These are phyloP conservation scores for Dichotomocladium elegans DNA, from an alignment of 371 early-diverging fungal genomes.

Conservation along the genomic window DNA sequence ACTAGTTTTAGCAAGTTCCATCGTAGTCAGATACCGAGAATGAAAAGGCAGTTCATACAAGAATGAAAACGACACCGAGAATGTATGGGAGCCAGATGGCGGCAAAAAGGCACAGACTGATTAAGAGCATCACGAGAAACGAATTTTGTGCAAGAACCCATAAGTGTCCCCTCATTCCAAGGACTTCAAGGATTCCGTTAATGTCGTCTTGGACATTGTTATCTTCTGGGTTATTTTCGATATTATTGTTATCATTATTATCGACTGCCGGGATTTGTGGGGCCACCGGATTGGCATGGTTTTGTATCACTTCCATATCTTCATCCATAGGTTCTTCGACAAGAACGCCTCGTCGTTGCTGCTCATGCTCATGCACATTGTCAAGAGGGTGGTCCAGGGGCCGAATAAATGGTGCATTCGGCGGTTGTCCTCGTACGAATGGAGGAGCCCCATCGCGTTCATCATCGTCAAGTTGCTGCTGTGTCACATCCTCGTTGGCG, in stretches of 20 bases:
- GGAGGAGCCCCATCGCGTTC: background rate
- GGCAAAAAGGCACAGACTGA: conserved; percentile 64
- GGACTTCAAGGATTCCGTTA: conserved; percentile 77
- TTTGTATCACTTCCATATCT: background rate
- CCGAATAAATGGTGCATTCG: conserved; percentile 5
- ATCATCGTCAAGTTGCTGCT: conserved; percentile 1
- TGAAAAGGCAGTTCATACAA: conserved; percentile 3
- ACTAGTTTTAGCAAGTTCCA: no score
- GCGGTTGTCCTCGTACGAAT: conserved; percentile 1
- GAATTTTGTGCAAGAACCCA: conserved; percentile 70
- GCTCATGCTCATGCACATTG: conserved; percentile 17
- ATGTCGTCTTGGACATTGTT: conserved; percentile 63
- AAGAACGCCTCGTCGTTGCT: conserved; percentile 46
- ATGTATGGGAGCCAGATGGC: conserved; percentile 76
- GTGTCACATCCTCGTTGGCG: background rate
- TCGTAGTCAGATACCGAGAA: background rate
- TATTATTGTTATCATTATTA: conserved; percentile 4
- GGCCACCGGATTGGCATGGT: background rate
- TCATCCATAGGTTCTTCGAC: conserved; percentile 1
- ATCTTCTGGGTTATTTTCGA: conserved; percentile 40
- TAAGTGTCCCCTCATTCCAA: conserved; percentile 82
- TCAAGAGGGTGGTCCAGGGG: background rate
- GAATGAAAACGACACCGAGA: conserved; percentile 47
- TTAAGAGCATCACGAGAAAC: conserved; percentile 65
- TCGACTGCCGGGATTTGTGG: background rate